A percentile compares a stretch with the other conserved stretches of the same genome.
Conservation (phyloP, 169 alveolate species). For the Hepatocystis sp. region DNA sequence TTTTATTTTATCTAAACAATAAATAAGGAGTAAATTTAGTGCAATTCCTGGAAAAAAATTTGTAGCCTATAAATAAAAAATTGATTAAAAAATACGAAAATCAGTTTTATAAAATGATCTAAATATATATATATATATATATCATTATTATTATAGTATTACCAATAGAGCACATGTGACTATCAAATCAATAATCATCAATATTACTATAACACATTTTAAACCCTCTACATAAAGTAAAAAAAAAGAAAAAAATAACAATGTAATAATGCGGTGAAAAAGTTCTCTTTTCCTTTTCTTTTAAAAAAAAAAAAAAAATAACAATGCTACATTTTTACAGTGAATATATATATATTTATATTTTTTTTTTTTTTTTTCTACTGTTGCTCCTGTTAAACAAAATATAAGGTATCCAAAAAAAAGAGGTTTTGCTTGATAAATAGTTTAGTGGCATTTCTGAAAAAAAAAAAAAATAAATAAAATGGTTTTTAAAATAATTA, state of each 20-base stretch:
- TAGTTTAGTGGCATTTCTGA: constrained; percentile 51
- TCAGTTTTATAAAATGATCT: not conserved
- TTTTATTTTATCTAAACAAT: constrained; percentile 28
- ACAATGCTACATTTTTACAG: no score
- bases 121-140: no score
- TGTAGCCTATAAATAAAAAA: constrained; percentile 11
- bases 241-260: not conserved
- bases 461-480: constrained; percentile 26
- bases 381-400: constrained; percentile 21
- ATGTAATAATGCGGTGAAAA: not conserved
- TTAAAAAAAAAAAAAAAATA: no score
- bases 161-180: constrained; percentile 63
- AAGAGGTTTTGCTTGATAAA: constrained; percentile 38
- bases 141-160: constrained; percentile 21
- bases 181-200: constrained; percentile 29
- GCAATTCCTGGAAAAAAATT: constrained; percentile 54
- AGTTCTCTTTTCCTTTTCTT: not conserved
- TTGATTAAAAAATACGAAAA: not conserved
- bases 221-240: constrained; percentile 26
- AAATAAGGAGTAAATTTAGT: constrained; percentile 41
- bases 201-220: constrained; percentile 40
- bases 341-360: no score
- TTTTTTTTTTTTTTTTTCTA: constrained; percentile 1
- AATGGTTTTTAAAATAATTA: not conserved
- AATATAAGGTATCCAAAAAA: constrained; percentile 71